phyloP scores from a whole-genome alignment of 345 rosid genomes.

The Zanthoxylum bungeanum region DNA sequence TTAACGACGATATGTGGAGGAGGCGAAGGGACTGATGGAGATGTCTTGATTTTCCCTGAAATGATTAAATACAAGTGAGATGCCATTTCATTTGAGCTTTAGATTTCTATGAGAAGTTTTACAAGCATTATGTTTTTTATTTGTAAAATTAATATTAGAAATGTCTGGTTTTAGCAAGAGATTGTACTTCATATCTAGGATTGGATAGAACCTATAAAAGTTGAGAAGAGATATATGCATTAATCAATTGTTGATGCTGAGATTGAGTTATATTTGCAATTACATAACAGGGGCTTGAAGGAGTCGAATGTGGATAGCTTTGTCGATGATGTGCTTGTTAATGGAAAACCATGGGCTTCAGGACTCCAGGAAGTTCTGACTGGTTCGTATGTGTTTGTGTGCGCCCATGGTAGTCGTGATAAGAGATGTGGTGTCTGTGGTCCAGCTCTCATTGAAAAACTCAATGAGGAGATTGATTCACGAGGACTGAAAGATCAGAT shows the following conservation, averaged over 20 bases:
- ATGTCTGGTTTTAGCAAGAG: too few relatives aligned
- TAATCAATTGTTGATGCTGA: slow-evolving; percentile 10
- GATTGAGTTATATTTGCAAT: slow-evolving; percentile 3
- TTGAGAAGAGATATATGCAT: too few relatives aligned
- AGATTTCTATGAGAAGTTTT: not conserved
- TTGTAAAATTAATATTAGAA: too few relatives aligned
- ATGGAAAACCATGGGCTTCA: slow-evolving; percentile 73
- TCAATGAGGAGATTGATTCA: slow-evolving; percentile 55
- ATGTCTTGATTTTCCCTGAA: slow-evolving; percentile 87
- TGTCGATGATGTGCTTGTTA: slow-evolving; percentile 84
- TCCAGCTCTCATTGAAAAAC: slow-evolving; percentile 71
- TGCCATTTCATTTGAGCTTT: not conserved
- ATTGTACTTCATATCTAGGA: not conserved
- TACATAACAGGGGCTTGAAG: slow-evolving; percentile 63
- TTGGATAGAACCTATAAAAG: too few relatives aligned
- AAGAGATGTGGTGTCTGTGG: slow-evolving; percentile 98
- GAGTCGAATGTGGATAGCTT: slow-evolving; percentile 66
- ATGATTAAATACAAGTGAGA: slow-evolving; percentile 89
- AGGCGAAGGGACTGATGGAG: slow-evolving; percentile 70
- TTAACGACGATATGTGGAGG: slow-evolving; percentile 66
- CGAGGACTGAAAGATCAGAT: slow-evolving; percentile 64
- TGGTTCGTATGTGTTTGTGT: slow-evolving; percentile 82
- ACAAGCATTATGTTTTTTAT: too few relatives aligned
- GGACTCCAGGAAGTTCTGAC: slow-evolving; percentile 50
- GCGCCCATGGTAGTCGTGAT: slow-evolving; percentile 91